Conservation (phyloP, 202 grass and related monocot genomes). For the Miscanthus sacchariflorus region DNA sequence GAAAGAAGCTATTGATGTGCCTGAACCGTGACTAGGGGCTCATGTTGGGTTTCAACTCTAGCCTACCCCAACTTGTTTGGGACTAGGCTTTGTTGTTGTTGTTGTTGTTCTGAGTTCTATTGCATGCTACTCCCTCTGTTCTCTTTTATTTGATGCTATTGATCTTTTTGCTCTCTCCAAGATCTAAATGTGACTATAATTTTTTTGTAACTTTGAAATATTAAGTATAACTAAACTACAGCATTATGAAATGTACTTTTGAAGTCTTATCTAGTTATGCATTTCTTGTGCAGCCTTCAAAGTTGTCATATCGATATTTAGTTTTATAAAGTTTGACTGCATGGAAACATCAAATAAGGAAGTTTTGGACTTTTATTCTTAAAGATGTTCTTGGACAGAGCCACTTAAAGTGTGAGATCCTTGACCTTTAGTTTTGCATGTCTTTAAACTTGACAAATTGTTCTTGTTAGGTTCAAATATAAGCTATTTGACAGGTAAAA, state of each 20-base stretch:
- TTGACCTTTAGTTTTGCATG: not conserved
- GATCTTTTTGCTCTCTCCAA: not conserved
- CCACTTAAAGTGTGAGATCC: not conserved
- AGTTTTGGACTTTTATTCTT: not conserved
- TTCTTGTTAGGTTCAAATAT: not conserved
- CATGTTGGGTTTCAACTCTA: too few relatives aligned
- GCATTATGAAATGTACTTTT: not conserved
- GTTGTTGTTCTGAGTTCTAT: not conserved
- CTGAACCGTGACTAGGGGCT: too few relatives aligned
- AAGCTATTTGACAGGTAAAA: not conserved
- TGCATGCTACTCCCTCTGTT: not conserved
- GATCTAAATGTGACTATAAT: not conserved
- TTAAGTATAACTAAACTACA: slow-evolving; percentile 8
- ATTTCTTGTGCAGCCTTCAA: not conserved
- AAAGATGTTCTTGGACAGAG: not conserved
- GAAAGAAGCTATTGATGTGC: too few relatives aligned
- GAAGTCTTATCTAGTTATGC: not conserved
- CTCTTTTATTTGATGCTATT: not conserved
- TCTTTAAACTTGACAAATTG: slow-evolving; percentile 2
- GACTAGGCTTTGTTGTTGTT: too few relatives aligned
- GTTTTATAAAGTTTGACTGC: not conserved
- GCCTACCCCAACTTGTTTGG: too few relatives aligned
- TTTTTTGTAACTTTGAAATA: not conserved
- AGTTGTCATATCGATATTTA: not conserved
- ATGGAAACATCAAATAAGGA: not conserved